Evolutionary conservation across 1,284 basidiomycete species (phyloP).

Genomic region (Sporisorium sorghi): DNA sequence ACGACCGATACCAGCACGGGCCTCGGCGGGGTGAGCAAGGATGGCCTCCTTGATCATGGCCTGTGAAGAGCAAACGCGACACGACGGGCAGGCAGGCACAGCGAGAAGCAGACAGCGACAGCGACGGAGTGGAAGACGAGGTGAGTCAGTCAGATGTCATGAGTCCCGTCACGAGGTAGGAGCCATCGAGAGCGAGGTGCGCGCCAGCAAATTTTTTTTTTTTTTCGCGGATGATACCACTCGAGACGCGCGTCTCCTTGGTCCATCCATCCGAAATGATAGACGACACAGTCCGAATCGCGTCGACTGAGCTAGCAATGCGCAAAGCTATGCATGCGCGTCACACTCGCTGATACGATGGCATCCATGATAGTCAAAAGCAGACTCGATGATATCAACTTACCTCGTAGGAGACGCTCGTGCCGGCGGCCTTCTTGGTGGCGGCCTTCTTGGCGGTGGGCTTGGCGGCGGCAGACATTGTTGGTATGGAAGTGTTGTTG

Average conservation of each 20-base stretch:
- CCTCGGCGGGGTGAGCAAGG: constrained; percentile 78
- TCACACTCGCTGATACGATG: constrained; percentile 12
- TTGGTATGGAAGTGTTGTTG: constrained; percentile 17
- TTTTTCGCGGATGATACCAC: constrained; percentile 12
- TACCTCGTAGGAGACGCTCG: constrained; percentile 60
- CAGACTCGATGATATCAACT: constrained; percentile 5
- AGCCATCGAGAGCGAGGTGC: constrained; percentile 12
- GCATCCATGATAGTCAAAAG: neutral
- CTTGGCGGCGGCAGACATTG: constrained; percentile 57
- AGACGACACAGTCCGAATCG: constrained; percentile 10
- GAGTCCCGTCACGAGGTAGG: neutral
- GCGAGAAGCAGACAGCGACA: constrained; percentile 1
- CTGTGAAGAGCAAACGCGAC: constrained; percentile 34
- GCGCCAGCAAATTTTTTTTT: constrained; percentile 21
- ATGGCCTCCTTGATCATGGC: constrained; percentile 78
- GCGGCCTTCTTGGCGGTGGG: constrained; percentile 60
- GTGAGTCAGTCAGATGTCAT: constrained; percentile 20
- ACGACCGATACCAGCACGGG: constrained; percentile 86
- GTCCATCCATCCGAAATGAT: constrained; percentile 32
- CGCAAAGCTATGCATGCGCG: constrained; percentile 1
- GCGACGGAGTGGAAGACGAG: neutral
- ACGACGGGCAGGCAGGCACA: constrained; percentile 16
- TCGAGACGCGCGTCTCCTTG: constrained; percentile 23
- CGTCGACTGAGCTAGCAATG: constrained; percentile 2
- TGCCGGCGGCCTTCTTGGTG: constrained; percentile 55